phyloP scores from a whole-genome alignment of 306 rosid genomes.

The Chamaecrista fasciculata region DNA sequence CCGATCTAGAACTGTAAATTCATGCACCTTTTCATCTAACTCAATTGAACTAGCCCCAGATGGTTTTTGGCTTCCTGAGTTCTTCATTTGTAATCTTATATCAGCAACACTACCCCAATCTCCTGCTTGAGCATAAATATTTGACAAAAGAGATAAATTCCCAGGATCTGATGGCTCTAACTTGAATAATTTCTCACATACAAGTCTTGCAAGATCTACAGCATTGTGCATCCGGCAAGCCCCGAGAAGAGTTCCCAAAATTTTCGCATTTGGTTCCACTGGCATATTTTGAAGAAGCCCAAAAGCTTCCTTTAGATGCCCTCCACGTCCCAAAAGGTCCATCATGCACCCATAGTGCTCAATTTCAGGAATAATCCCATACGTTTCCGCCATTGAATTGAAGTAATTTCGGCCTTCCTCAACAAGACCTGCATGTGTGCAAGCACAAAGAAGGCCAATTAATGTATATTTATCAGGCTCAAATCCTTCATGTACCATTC shows the following conservation, averaged over 20 bases:
- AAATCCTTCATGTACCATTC: slow-evolving; percentile 63
- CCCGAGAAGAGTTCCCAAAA: slow-evolving; percentile 75
- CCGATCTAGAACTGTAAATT: slow-evolving; percentile 67
- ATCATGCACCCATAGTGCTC: slow-evolving; percentile 89
- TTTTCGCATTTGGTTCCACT: slow-evolving; percentile 62
- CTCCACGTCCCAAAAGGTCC: slow-evolving; percentile 82
- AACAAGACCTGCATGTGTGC: slow-evolving; percentile 73
- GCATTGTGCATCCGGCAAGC: slow-evolving; percentile 81
- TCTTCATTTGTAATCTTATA: slow-evolving; percentile 60
- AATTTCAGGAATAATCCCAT: slow-evolving; percentile 56
- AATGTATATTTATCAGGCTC: slow-evolving; percentile 67
- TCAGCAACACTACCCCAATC: slow-evolving; percentile 70
- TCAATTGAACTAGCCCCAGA: slow-evolving; percentile 86
- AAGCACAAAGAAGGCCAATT: slow-evolving; percentile 74
- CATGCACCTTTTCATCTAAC: slow-evolving; percentile 64
- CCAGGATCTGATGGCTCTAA: slow-evolving; percentile 64
- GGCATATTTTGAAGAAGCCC: slow-evolving; percentile 68
- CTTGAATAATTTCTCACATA: slow-evolving; percentile 48
- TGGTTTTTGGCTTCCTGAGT: slow-evolving; percentile 58
- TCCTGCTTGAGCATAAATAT: slow-evolving; percentile 80
- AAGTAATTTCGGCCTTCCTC: slow-evolving; percentile 64
- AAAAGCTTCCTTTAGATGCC: slow-evolving; percentile 76
- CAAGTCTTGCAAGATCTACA: slow-evolving; percentile 60
- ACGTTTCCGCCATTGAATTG: slow-evolving; percentile 61
- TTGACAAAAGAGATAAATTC: slow-evolving; percentile 66